A percentile compares a stretch with the other conserved stretches of the same genome.
Conservation (phyloP, 345 rosid genomes). For the Citrus medica region DNA sequence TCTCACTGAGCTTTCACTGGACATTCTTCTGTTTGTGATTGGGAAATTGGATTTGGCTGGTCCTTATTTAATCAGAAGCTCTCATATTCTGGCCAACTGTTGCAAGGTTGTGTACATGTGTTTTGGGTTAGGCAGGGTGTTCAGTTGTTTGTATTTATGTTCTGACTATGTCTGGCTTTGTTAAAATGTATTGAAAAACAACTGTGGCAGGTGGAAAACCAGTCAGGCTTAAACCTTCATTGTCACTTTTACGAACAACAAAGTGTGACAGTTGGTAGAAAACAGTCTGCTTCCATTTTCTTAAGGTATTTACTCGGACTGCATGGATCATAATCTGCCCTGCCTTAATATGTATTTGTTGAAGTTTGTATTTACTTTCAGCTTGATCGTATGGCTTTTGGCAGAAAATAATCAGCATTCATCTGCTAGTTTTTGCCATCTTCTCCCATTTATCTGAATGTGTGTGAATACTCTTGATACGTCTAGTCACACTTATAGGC, state of each 20-base stretch:
- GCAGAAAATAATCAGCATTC: background rate
- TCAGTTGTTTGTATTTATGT: background rate
- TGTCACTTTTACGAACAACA: slow-evolving; percentile 57
- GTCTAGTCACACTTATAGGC: background rate
- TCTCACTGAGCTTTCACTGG: slow-evolving; percentile 75
- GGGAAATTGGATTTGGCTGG: slow-evolving; percentile 87
- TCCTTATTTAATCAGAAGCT: slow-evolving; percentile 71
- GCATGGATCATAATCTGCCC: background rate
- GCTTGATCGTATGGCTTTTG: background rate
- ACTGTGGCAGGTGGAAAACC: slow-evolving; percentile 74
- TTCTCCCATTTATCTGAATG: background rate
- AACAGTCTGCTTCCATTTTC: slow-evolving; percentile 63
- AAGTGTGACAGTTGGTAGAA: slow-evolving; percentile 51
- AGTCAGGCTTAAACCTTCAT: slow-evolving; percentile 60
- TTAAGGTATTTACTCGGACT: slow-evolving; percentile 51
- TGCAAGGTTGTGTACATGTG: slow-evolving; percentile 58
- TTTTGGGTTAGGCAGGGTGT: background rate
- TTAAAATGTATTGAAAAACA: background rate
- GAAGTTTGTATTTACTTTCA: background rate
- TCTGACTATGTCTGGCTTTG: background rate
- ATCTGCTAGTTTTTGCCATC: background rate
- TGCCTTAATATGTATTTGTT: background rate
- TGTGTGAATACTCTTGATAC: background rate
- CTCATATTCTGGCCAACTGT: slow-evolving; percentile 62
- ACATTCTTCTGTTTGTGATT: slow-evolving; percentile 68